Evolutionary conservation across 305 asterid species (phyloP).

Genomic region (Fraxinus paxiana): DNA sequence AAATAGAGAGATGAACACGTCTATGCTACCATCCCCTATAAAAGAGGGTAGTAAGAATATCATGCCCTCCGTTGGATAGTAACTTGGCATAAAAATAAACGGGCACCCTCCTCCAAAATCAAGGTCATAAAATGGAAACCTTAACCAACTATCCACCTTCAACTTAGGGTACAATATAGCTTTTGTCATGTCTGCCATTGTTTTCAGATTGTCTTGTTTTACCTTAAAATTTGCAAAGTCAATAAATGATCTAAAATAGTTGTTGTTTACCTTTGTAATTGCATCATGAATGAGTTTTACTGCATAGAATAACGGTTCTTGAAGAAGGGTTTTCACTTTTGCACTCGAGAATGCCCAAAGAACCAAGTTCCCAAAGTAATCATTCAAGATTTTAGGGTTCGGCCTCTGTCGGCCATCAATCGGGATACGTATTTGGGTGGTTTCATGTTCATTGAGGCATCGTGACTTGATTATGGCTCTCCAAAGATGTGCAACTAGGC

Average conservation of each 20-base stretch:
- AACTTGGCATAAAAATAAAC: slow-evolving; percentile 63
- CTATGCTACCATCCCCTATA: slow-evolving; percentile 62
- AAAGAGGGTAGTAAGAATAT: slow-evolving; percentile 64
- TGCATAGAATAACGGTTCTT: slow-evolving; percentile 43
- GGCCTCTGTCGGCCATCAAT: slow-evolving; percentile 66
- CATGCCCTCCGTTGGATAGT: slow-evolving; percentile 60
- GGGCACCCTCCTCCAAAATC: slow-evolving; percentile 86
- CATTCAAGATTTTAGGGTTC: slow-evolving; percentile 46
- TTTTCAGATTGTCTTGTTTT: slow-evolving; percentile 44
- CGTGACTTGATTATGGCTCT: slow-evolving; percentile 61
- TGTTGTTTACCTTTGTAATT: slow-evolving; percentile 41
- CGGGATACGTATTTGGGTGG: slow-evolving; percentile 51
- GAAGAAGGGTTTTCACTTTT: slow-evolving; percentile 43
- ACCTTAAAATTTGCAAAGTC: slow-evolving; percentile 56
- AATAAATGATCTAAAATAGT: slow-evolving; percentile 64
- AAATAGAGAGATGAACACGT: slow-evolving; percentile 55
- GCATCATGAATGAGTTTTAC: slow-evolving; percentile 65
- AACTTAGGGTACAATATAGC: slow-evolving; percentile 60
- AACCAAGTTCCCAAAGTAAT: slow-evolving; percentile 75
- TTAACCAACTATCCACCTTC: slow-evolving; percentile 78
- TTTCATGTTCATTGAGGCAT: slow-evolving; percentile 40
- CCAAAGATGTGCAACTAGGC: slow-evolving; percentile 78
- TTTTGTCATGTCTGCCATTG: slow-evolving; percentile 44
- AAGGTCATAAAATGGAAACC: slow-evolving; percentile 72
- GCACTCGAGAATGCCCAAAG: slow-evolving; percentile 72